Evolutionary conservation across 306 rosid genomes (phyloP), one percentile per base, ranked within the genome.

Genomic region (Vicia sativa): DNA sequence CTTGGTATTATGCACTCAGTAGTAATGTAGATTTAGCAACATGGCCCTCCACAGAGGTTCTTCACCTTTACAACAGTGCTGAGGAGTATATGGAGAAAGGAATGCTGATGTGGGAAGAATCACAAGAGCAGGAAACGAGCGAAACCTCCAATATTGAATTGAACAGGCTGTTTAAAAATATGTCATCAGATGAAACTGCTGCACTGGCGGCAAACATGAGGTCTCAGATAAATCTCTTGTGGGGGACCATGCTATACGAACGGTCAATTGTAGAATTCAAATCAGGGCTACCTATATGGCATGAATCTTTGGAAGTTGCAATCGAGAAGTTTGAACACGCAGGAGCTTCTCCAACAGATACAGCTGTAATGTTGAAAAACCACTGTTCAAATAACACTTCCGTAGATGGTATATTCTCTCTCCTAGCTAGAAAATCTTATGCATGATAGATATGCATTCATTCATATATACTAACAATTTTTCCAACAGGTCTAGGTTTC

Each of bases 191-290:
- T 67, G 92, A 92, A 78, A 76, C 84, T 72, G 80, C 82, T 46
- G 79, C 78, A 25, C 91, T 74, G 73, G 84, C 77, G 58, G 79
- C 77, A 76, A 82, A 67, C 64, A 81, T 87, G 95, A 87, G 87
- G 71, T 90, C 93, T 65, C 93, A 83, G 71, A 87, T 90, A 63
- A 86, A 87, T 77, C 82, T 87, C 77, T 67, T 86, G 42, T 92
- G 96, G 96, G 98, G 96, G 25, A 86, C 90, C 45, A 84, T 92
- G 91, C 84, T 92, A 5, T 92, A 87, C 19, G 96, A 92, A 72
- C 95, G 91, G 53, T 92, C 98, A 0, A 80, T 85, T 23, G 78
- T 86, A 63, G 98, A 92, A 74, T 87, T 84, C 76, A 90, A 85
- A 76, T 64, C 86, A 72, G 87, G 81, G 62, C 70, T 88, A 62